phyloP scores from a whole-genome alignment of 495 filamentous ascomycete genomes.

The Apodospora peruviana region DNA sequence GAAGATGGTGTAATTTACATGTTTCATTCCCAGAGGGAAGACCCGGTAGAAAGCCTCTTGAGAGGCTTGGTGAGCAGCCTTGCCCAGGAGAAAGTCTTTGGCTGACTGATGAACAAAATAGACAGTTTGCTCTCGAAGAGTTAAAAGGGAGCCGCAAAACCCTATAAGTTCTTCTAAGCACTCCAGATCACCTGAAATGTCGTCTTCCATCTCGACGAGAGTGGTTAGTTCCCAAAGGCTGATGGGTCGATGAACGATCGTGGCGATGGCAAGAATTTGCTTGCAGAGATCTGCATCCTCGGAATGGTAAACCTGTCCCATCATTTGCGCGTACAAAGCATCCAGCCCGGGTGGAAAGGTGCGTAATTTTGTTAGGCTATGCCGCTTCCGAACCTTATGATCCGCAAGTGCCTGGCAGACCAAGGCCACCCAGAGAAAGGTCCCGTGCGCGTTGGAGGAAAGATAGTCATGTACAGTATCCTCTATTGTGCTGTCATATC shows the following conservation, averaged over 20 bases:
- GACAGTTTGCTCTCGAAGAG: slow-evolving; percentile 19
- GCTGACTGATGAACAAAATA: slow-evolving; percentile 34
- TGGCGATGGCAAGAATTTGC: slow-evolving; percentile 9
- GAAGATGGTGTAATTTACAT: not conserved
- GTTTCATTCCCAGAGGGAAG: not conserved
- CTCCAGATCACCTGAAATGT: too few species aligned
- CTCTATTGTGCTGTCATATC: not conserved
- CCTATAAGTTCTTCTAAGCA: not conserved
- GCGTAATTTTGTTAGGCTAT: not conserved
- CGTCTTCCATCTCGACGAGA: slow-evolving; percentile 5
- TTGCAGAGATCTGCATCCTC: slow-evolving; percentile 1
- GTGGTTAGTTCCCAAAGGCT: slow-evolving; percentile 11
- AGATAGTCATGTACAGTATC: not conserved
- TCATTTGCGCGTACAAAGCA: slow-evolving; percentile 19
- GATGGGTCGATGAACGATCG: slow-evolving; percentile 13
- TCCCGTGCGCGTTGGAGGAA: not conserved
- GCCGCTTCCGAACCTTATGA: not conserved
- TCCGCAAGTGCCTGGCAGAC: slow-evolving; percentile 1
- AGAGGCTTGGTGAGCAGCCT: not conserved
- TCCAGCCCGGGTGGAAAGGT: slow-evolving; percentile 10
- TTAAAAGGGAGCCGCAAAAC: slow-evolving; percentile 1
- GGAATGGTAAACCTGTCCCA: not conserved
- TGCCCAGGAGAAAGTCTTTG: slow-evolving; percentile 20
- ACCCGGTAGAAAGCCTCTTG: not conserved
- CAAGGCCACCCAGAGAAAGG: slow-evolving; percentile 5